phyloP scores from a whole-genome alignment of 192 early-diverging fungal species.

The Funneliformis mosseae region DNA sequence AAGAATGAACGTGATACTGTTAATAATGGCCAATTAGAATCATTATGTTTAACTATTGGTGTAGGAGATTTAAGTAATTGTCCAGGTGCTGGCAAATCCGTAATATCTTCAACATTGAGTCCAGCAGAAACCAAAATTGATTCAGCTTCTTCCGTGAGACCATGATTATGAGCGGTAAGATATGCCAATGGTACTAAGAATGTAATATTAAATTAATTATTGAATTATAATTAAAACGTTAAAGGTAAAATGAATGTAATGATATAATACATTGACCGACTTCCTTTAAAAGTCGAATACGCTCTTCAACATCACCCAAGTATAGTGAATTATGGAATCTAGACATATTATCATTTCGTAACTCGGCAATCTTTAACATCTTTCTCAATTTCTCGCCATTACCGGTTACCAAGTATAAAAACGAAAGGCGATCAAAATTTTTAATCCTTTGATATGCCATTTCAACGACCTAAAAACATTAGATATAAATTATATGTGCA shows the following conservation, averaged over 20 bases:
- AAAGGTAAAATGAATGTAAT: background rate
- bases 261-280: slow-evolving; percentile 76
- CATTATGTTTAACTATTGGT: slow-evolving; percentile 71
- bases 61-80: slow-evolving; percentile 67
- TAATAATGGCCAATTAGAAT: slow-evolving; percentile 93
- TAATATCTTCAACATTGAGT: slow-evolving; percentile 63
- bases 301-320: slow-evolving; percentile 91
- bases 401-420: slow-evolving; percentile 93
- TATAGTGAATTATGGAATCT: slow-evolving; percentile 93
- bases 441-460: slow-evolving; percentile 89
- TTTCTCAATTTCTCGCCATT: slow-evolving; percentile 89
- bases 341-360: slow-evolving; percentile 82
- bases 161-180: slow-evolving; percentile 87
- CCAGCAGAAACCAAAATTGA: slow-evolving; percentile 77
- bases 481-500: slow-evolving; percentile 3
- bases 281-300: slow-evolving; percentile 79
- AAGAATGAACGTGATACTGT: slow-evolving; percentile 84
- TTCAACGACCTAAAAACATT: slow-evolving; percentile 71
- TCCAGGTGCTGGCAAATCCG: slow-evolving; percentile 43
- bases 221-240: background rate
- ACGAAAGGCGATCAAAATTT: slow-evolving; percentile 92
- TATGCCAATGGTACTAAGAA: slow-evolving; percentile 84
- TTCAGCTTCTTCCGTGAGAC: slow-evolving; percentile 82
- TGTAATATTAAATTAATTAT: background rate
- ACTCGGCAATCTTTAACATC: slow-evolving; percentile 94